Conservation (phyloP, 805 yeast species). For the Kazachstania martiniae region DNA sequence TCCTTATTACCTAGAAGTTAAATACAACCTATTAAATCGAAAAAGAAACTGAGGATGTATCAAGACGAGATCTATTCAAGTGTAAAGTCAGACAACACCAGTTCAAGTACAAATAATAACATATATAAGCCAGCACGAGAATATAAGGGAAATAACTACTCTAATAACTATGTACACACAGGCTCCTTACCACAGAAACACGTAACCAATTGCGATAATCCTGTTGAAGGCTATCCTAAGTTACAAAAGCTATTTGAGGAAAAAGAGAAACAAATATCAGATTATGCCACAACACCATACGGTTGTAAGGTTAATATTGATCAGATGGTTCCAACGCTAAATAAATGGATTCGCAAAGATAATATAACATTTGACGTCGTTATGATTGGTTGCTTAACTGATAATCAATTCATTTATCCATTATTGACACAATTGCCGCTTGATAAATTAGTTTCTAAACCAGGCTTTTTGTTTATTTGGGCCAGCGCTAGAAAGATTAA, state of each 20-base stretch:
- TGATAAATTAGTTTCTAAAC: slow-evolving; percentile 64
- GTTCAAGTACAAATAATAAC: slow-evolving; percentile 5
- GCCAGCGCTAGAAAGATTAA: slow-evolving; percentile 64
- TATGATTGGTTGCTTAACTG: slow-evolving; percentile 80
- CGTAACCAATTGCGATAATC: slow-evolving; percentile 53
- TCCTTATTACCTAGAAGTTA: no score
- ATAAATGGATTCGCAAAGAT: slow-evolving; percentile 49
- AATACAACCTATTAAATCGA: no score
- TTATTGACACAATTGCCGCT: slow-evolving; percentile 57
- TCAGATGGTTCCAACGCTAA: slow-evolving; percentile 45
- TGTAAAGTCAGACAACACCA: no score
- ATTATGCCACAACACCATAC: slow-evolving; percentile 49
- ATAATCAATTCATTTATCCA: slow-evolving; percentile 58
- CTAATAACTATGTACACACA: slow-evolving; percentile 55
- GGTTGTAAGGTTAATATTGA: slow-evolving; percentile 48
- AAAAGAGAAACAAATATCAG: slow-evolving; percentile 46
- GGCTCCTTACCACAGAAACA: slow-evolving; percentile 51
- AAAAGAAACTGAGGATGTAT: slow-evolving; percentile 1
- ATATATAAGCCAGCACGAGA: slow-evolving; percentile 19
- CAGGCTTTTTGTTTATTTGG: slow-evolving; percentile 84
- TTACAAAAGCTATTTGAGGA: slow-evolving; percentile 55
- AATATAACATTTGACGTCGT: slow-evolving; percentile 73
- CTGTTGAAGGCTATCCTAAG: slow-evolving; percentile 81
- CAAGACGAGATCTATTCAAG: slow-evolving; percentile 1
- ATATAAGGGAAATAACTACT: slow-evolving; percentile 56